Evolutionary conservation across 2,329 filamentous ascomycete genomes (phyloP).

Genomic region (Clarireedia monteithiana): DNA sequence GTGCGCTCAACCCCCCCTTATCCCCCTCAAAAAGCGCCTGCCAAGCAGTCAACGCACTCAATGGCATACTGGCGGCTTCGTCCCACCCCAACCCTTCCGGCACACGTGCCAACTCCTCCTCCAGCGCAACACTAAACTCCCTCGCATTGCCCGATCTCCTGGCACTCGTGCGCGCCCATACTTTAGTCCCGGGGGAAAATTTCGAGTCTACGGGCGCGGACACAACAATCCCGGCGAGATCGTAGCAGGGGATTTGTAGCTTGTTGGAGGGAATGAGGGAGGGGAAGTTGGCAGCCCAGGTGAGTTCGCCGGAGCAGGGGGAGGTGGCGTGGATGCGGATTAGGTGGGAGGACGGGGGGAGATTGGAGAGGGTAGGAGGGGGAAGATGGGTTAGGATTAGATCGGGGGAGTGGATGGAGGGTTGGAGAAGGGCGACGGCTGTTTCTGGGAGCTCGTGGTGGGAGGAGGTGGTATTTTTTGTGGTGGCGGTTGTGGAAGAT

Average conservation of each 20-base stretch:
- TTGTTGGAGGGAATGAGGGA: neutral
- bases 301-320: conserved; percentile 1
- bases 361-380: neutral
- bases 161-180: neutral
- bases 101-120: neutral
- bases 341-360: neutral
- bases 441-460: neutral
- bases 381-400: conserved; percentile 1
- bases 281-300: neutral
- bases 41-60: conserved; percentile 6
- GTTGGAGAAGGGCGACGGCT: conserved; percentile 1
- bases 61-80: neutral
- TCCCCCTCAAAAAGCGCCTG: conserved; percentile 1
- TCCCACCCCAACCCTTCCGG: neutral
- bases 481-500: too few species aligned
- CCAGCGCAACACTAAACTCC: neutral
- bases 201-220: neutral
- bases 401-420: neutral
- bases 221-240: neutral
- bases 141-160: neutral
- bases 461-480: neutral
- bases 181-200: neutral
- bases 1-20: neutral
- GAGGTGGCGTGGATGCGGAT: neutral
- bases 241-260: neutral